Conservation (phyloP, 768 basidiomycete genomes). For the Clitopilus hobsonii region DNA sequence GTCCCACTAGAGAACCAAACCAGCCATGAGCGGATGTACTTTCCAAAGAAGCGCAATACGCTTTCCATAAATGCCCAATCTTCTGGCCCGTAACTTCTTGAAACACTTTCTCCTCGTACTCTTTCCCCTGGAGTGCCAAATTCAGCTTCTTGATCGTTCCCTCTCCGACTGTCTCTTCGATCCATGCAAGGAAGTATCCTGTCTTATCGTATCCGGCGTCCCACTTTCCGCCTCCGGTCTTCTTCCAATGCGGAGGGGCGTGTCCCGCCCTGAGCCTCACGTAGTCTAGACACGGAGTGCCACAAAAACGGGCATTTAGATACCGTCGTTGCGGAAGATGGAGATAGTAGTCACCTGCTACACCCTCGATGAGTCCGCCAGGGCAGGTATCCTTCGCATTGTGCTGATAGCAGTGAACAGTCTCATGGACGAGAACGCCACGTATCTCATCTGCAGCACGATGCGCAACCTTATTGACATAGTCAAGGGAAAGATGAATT, state of each 20-base stretch:
- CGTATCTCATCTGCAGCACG: conserved; percentile 55
- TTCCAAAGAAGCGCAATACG: conserved; percentile 42
- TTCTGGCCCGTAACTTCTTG: conserved; percentile 44
- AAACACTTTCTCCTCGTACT: conserved; percentile 51
- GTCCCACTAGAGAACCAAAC: too few species aligned
- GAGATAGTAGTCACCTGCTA: conserved; percentile 49
- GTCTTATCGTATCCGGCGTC: conserved; percentile 75
- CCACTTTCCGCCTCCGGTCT: conserved; percentile 47
- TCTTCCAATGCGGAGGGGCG: conserved; percentile 69
- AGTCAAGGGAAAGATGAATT: conserved; percentile 66
- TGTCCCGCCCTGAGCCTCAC: conserved; percentile 59
- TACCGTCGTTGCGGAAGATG: background rate
- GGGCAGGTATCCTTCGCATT: conserved; percentile 58
- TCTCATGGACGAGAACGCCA: conserved; percentile 71
- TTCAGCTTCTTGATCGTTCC: conserved; percentile 60
- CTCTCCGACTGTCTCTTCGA: conserved; percentile 46
- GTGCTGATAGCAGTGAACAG: conserved; percentile 78
- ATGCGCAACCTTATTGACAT: conserved; percentile 41
- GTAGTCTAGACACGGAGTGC: conserved; percentile 45
- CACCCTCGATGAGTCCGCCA: conserved; percentile 71
- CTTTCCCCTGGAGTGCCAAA: conserved; percentile 38
- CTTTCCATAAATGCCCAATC: conserved; percentile 53
- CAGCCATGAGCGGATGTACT: too few species aligned
- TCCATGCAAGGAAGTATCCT: conserved; percentile 72
- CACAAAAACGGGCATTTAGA: too few species aligned